A percentile compares a stretch with the other conserved stretches of the same genome.
Evolutionary conservation across 495 filamentous ascomycete species (phyloP).

Genomic region (Hypomontagnella monticulosa): DNA sequence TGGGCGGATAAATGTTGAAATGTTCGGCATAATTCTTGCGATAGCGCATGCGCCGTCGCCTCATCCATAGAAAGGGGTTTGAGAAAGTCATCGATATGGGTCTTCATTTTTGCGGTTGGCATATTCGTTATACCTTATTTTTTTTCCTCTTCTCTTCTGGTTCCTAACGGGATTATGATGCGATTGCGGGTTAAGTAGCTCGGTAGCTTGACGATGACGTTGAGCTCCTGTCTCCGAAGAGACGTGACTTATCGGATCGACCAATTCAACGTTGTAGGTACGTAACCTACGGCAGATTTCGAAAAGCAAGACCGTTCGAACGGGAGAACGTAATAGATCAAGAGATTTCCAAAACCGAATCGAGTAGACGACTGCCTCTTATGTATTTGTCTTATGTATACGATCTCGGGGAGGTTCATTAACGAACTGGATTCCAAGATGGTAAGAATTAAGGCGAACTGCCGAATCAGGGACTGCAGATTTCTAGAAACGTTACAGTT

Average conservation of each 20-base stretch:
- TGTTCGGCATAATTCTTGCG: slow-evolving; percentile 67
- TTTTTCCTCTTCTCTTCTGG: too few species aligned
- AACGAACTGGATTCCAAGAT: slow-evolving; percentile 14
- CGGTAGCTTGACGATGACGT: slow-evolving; percentile 12
- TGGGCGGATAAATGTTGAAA: slow-evolving; percentile 71
- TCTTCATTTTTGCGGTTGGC: slow-evolving; percentile 35
- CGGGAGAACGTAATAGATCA: not conserved
- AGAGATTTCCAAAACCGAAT: not conserved
- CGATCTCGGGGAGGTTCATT: slow-evolving; percentile 13
- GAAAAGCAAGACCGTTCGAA: not conserved
- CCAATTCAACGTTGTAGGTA: not conserved
- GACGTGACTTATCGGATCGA: slow-evolving; percentile 1
- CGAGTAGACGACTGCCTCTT: not conserved
- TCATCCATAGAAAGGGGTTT: slow-evolving; percentile 55
- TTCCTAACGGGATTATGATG: not conserved
- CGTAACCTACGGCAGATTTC: too few species aligned
- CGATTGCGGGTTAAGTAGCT: not conserved
- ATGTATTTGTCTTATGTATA: slow-evolving; percentile 21
- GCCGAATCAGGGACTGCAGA: slow-evolving; percentile 40
- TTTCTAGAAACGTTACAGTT: slow-evolving; percentile 48
- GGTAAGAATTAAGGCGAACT: slow-evolving; percentile 38
- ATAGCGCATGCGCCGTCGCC: slow-evolving; percentile 64
- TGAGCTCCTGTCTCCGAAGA: slow-evolving; percentile 28
- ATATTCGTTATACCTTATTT: not conserved
- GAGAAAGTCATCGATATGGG: slow-evolving; percentile 54